phyloP scores from a whole-genome alignment of 2,329 filamentous ascomycete genomes.

The Aspergillus latus region DNA sequence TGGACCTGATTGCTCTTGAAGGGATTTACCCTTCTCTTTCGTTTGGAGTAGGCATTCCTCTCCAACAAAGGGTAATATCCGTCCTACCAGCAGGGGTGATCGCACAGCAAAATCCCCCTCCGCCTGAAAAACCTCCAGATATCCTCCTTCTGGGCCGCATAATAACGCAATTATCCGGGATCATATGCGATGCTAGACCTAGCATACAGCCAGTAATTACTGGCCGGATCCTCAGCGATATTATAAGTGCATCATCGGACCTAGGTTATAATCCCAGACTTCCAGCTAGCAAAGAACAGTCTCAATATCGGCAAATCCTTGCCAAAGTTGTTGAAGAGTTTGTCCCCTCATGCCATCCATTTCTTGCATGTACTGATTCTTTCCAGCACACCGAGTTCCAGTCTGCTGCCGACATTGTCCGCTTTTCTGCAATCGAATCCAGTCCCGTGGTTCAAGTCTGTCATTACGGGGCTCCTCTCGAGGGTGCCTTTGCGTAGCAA shows the following conservation, averaged over 20 bases:
- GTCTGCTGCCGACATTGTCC: slow-evolving; percentile 39
- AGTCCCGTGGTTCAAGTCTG: slow-evolving; percentile 40
- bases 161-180: slow-evolving; percentile 28
- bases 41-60: slow-evolving; percentile 43
- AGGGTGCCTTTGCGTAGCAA: slow-evolving; percentile 40
- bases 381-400: slow-evolving; percentile 36
- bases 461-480: slow-evolving; percentile 39
- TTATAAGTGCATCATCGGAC: slow-evolving; percentile 41
- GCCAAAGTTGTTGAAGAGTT: slow-evolving; percentile 38
- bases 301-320: slow-evolving; percentile 26
- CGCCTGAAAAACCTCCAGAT: slow-evolving; percentile 27
- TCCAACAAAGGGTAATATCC: slow-evolving; percentile 46
- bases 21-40: slow-evolving; percentile 48
- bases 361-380: slow-evolving; percentile 17
- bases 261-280: slow-evolving; percentile 39
- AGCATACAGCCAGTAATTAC: slow-evolving; percentile 42
- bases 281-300: slow-evolving; percentile 18
- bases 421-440: slow-evolving; percentile 39
- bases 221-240: slow-evolving; percentile 42
- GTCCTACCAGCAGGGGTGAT: slow-evolving; percentile 45
- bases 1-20: slow-evolving; percentile 46
- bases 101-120: slow-evolving; percentile 32
- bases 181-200: slow-evolving; percentile 33
- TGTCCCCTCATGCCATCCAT: slow-evolving; percentile 3
- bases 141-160: slow-evolving; percentile 33